These are phyloP conservation scores for Colletotrichum camelliae DNA, from an alignment of 2,329 filamentous ascomycete species.

Conservation along the genomic window DNA sequence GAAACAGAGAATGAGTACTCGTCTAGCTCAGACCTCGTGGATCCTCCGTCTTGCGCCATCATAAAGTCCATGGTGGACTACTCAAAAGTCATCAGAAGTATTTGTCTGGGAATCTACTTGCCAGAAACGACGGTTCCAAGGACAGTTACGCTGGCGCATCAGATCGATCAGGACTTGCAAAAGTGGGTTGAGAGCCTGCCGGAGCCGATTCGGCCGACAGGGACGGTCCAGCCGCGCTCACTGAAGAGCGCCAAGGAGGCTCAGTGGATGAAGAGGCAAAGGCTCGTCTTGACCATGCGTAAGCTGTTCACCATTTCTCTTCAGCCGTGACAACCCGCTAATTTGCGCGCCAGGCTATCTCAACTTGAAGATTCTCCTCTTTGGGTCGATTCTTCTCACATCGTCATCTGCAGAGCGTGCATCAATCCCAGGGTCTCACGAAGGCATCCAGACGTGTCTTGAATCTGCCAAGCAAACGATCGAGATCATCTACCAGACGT, in stretches of 20 bases:
- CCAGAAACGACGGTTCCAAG: constrained; percentile 22
- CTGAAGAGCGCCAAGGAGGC: constrained; percentile 23
- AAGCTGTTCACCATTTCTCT: neutral
- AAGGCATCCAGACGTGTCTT: constrained; percentile 27
- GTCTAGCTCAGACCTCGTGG: constrained; percentile 16
- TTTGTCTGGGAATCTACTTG: constrained; percentile 29
- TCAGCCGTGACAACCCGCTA: neutral
- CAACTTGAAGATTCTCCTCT: constrained; percentile 31
- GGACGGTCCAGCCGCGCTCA: constrained; percentile 9
- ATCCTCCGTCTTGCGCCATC: constrained; percentile 30
- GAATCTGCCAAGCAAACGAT: constrained; percentile 32
- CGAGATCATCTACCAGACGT: constrained; percentile 32
- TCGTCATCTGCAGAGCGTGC: constrained; percentile 24
- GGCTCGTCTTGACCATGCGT: constrained; percentile 29
- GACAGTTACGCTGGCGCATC: constrained; percentile 26
- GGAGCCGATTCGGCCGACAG: constrained; percentile 25
- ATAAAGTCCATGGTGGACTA: constrained; percentile 32
- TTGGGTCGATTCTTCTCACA: constrained; percentile 29
- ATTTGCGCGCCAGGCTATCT: constrained; percentile 24
- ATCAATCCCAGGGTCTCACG: constrained; percentile 20
- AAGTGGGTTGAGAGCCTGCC: constrained; percentile 27
- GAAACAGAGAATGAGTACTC: constrained; percentile 9
- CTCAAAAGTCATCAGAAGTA: constrained; percentile 28
- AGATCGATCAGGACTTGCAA: constrained; percentile 28
- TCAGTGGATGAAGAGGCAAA: constrained; percentile 32